Base-by-base conservation (phyloP, 352 stramenopile genomes). In the Albugo laibachii region DNA sequence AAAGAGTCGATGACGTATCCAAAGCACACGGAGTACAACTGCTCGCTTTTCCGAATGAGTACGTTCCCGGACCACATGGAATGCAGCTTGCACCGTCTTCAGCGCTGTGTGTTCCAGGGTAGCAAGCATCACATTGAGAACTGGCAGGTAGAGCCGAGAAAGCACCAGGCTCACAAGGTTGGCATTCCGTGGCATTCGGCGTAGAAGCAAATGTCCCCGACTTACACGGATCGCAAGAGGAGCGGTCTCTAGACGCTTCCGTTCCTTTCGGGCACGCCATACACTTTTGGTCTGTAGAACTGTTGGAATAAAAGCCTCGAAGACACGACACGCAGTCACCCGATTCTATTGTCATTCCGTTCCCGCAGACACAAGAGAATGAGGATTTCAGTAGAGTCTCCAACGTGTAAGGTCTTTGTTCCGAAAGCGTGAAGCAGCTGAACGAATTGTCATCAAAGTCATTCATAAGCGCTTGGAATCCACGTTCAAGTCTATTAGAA, bases 181-280 rank as follows among this genome's bases (percentile, higher is more conserved):
- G 46, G 47, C 73, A 85, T 36, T 43, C 40, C 10, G 16, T 50
- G 13, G 52, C 56, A 13, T 55, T 54, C 44, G 55, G 66, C 1
- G 47, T 35, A 14, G 69, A 69, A 0, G 52, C 45, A 49, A 76
- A 80, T 2, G 57, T 80, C 11, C 73, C 73, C 27, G 65, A 53
- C 8, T 38, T 19, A 18, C 73, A 86, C 5, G 56, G 41, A 13
- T 40, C 38, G 36, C 73, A 75, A 8, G 3, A 31, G 24, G 24
- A 31, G 24, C 24, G 38, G 20, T 43, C 38, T 43, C 8, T 43
- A 8, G 20, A 43, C 16, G 38, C 38, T 24, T 10, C 16, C 8
- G 38, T 43, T 19, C 38, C 38, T 8, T 24, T 19, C 8, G 38
- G 38, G 8, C 38, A 43, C 20, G 38, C 20, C 38, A 24, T 8